phyloP scores from a whole-genome alignment of 148 eudicot genomes.

The Rhododendron ovatum region DNA sequence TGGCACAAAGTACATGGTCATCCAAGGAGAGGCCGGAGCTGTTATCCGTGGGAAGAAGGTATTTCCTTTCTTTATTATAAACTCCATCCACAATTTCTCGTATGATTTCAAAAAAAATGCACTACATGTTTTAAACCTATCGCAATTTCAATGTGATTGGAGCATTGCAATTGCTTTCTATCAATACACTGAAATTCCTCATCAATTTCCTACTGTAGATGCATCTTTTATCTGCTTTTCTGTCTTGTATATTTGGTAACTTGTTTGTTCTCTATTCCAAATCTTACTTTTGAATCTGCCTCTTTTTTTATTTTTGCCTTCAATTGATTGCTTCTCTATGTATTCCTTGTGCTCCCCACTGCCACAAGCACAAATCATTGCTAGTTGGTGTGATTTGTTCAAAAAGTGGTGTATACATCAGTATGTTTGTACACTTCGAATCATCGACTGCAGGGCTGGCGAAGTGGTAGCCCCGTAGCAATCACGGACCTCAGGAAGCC shows the following conservation, averaged over 20 bases:
- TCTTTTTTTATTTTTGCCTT: neutral
- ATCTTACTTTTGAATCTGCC: neutral
- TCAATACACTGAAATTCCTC: neutral
- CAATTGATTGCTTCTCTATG: neutral
- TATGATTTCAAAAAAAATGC: neutral
- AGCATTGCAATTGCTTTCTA: neutral
- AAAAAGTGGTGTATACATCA: neutral
- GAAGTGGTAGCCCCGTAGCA: neutral
- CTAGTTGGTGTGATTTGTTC: neutral
- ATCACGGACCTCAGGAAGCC: neutral
- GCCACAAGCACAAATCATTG: neutral
- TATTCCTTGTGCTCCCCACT: neutral
- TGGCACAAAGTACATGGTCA: constrained; percentile 52
- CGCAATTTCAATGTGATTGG: neutral
- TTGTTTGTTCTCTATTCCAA: neutral
- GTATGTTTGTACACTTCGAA: neutral
- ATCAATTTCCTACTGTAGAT: neutral
- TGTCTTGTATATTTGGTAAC: neutral
- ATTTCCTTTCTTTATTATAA: neutral
- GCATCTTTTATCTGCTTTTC: neutral
- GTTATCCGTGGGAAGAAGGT: constrained; percentile 57
- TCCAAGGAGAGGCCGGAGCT: constrained; percentile 47
- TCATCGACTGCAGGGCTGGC: neutral
- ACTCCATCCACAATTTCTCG: neutral
- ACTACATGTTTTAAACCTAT: neutral